A percentile compares a stretch with the other conserved stretches of the same genome.
phyloP scores from a whole-genome alignment of 1,284 basidiomycete species.

The Malassezia yamatoensis region DNA sequence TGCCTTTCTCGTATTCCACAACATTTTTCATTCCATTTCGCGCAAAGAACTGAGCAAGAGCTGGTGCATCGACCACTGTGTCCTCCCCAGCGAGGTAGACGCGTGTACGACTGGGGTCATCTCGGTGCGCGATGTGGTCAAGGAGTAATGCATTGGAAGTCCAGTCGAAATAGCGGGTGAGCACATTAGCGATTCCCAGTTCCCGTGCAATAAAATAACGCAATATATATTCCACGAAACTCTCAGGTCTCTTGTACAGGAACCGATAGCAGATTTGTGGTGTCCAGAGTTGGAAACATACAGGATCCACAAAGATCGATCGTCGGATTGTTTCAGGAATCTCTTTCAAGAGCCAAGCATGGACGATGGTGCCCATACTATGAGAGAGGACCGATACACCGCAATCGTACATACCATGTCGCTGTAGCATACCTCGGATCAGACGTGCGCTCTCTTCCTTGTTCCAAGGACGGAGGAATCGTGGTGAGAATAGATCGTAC shows the following conservation, averaged over 20 bases:
- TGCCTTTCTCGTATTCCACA: not conserved
- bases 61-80: conserved; percentile 12
- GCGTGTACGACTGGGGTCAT: conserved; percentile 1
- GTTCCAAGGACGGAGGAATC: conserved; percentile 30
- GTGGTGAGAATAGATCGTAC: conserved; percentile 29
- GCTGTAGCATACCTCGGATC: conserved; percentile 23
- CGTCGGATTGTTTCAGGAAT: conserved; percentile 22
- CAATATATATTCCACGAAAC: conserved; percentile 34
- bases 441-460: conserved; percentile 29
- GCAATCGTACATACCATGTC: conserved; percentile 18
- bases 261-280: conserved; percentile 37
- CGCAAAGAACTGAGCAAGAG: not conserved
- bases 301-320: conserved; percentile 41
- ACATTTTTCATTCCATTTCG: conserved; percentile 6
- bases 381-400: conserved; percentile 37
- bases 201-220: conserved; percentile 40
- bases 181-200: conserved; percentile 30
- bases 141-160: conserved; percentile 36
- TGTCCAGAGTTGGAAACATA: conserved; percentile 41
- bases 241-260: conserved; percentile 29
- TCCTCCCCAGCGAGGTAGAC: conserved; percentile 13
- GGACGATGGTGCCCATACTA: conserved; percentile 40
- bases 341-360: conserved; percentile 32
- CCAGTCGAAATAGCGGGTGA: conserved; percentile 41
- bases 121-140: conserved; percentile 18